phyloP scores from a whole-genome alignment of 805 yeast genomes.

The Metschnikowia lachancei region DNA sequence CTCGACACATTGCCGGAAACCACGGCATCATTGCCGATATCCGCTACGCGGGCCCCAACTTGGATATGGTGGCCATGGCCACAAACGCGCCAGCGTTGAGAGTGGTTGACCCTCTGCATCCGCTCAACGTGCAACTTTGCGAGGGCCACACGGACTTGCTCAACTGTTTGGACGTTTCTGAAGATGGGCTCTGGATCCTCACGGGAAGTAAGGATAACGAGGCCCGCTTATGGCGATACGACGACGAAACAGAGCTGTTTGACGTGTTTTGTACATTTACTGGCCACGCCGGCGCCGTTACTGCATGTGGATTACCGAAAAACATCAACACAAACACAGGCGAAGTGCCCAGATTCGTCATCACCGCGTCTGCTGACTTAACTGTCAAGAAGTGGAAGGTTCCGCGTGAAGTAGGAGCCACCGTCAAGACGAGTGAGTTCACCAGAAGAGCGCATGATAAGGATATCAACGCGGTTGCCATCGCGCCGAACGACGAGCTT shows the following conservation, averaged over 20 bases:
- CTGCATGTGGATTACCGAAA: slow-evolving; percentile 75
- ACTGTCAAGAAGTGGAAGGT: slow-evolving; percentile 85
- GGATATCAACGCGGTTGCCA: slow-evolving; percentile 85
- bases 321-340: slow-evolving; percentile 26
- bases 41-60: slow-evolving; percentile 66
- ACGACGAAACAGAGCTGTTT: slow-evolving; percentile 40
- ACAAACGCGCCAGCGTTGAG: slow-evolving; percentile 91
- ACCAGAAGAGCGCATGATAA: slow-evolving; percentile 97
- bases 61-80: slow-evolving; percentile 69
- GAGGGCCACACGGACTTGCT: slow-evolving; percentile 87
- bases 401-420: slow-evolving; percentile 42
- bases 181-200: slow-evolving; percentile 85
- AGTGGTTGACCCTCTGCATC: slow-evolving; percentile 59
- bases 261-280: slow-evolving; percentile 58
- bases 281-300: slow-evolving; percentile 87
- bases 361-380: slow-evolving; percentile 83
- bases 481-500: slow-evolving; percentile 84
- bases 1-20: slow-evolving; percentile 76
- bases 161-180: slow-evolving; percentile 72
- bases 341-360: slow-evolving; percentile 58
- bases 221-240: slow-evolving; percentile 78
- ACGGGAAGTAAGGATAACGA: slow-evolving; percentile 89
- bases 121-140: slow-evolving; percentile 59
- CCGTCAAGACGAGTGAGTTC: slow-evolving; percentile 66
- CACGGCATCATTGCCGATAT: slow-evolving; percentile 95